Conservation (phyloP, 2,329 filamentous ascomycete species). For the Myriosclerotinia duriaeana region DNA sequence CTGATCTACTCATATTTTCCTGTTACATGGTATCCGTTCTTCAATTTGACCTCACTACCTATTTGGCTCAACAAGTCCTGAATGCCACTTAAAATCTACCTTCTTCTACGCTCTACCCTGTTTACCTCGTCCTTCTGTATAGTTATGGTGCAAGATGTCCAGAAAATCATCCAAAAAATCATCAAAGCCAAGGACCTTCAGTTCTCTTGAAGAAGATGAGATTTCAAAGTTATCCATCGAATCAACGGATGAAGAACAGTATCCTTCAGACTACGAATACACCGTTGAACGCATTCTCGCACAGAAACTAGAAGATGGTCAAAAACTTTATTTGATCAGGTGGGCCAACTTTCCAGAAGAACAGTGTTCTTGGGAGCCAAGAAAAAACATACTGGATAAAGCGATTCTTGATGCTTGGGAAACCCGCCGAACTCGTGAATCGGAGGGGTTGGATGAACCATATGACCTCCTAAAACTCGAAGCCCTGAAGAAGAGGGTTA, state of each 20-base stretch:
- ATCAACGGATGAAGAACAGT: constrained; percentile 45
- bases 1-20: too few species aligned
- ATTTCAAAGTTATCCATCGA: constrained; percentile 59
- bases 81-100: not conserved
- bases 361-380: constrained; percentile 56
- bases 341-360: constrained; percentile 62
- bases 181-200: not conserved
- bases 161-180: not conserved
- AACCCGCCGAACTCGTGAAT: constrained; percentile 33
- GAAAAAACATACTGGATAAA: constrained; percentile 43
- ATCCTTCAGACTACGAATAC: constrained; percentile 37
- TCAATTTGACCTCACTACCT: not conserved
- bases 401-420: constrained; percentile 42
- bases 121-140: not conserved
- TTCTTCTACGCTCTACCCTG: not conserved
- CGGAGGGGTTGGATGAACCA: constrained; percentile 26
- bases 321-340: constrained; percentile 57
- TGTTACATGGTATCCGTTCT: not conserved
- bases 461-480: constrained; percentile 35
- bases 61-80: not conserved
- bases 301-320: constrained; percentile 44
- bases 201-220: constrained; percentile 46
- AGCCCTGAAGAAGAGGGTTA: constrained; percentile 12
- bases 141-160: constrained; percentile 7
- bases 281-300: constrained; percentile 51